Base-by-base conservation (phyloP, 1,284 basidiomycete genomes). In the Fomes fomentarius region DNA sequence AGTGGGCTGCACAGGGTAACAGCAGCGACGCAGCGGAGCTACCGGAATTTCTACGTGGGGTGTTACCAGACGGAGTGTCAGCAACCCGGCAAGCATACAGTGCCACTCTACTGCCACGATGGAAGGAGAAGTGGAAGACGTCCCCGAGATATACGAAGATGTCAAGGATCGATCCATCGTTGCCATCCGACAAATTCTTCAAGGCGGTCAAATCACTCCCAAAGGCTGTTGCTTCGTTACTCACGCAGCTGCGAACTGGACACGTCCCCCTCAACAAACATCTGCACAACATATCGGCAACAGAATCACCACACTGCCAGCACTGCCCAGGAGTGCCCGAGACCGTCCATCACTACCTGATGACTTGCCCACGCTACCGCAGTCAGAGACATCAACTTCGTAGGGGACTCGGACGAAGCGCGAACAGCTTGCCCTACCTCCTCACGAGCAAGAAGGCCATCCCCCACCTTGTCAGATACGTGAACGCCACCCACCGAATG, bases 191-290 rank as follows among this genome's bases (percentile, higher is more conserved):
- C 17, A 38, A 22, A 22, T 58, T 44, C 30, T 9, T 38, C 0
- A 47, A 47, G 22, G 37, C 57, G 7, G 43, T 31, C 0, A 21
- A 10, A 1, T 2, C 11, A 0, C 55, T 59, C 41, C 38, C 54
- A 12, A 37, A 57, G 9, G 25, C 40, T 7, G 57, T 61, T 1
- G 50, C 56, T 19, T 62, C 54, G 33, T 17, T 69, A 0, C 56
- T 71, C 24, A 57, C 65, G 9, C 70, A 71, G 39, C 66, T 72
- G 1, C 65, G 66, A 5, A 65, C 68, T 0, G 66, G 67, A 14
- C 68, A 70, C 42, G 57, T 60, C 0, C 64, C 66, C 0, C 66
- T 72, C 12, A 62, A 68, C 47, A 22, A 53, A 5, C 60, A 71
- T 55, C 66, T 72, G 3, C 47, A 66, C 47, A 41, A 56, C 15